Base-by-base conservation (phyloP, 2,329 filamentous ascomycete species). In the Ophiostoma fasciatum region DNA sequence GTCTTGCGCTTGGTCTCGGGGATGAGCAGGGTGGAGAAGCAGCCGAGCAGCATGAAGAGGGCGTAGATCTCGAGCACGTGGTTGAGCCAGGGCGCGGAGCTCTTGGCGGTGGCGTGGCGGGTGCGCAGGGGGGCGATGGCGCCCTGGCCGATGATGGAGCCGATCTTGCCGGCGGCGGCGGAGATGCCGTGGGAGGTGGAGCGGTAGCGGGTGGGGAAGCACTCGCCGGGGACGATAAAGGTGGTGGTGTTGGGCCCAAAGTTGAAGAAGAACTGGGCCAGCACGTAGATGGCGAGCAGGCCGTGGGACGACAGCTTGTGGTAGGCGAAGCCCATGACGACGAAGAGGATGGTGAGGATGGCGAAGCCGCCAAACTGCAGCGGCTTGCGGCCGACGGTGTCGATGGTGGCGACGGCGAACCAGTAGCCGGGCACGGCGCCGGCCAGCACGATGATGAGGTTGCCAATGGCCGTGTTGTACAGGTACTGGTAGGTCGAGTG, bases 401-500 rank as follows among this genome's bases (percentile, higher is more conserved):
- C 81, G 38, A 84, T 48, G 19, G 53, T 55, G 28, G 74, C 74
- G 6, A 85, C 80, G 0, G 79, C 82, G 13, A 83, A 69, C 81
- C 81, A 87, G n/a, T 87, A 87, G 12, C 82, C 82, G 0, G 82
- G 82, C 12, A 87, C 80, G 32, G 82, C 78, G 39, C 81, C 82
- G 4, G 82, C 81, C 40, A 80, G 73, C 46, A 85, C 75, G 34
- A 87, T 68, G 46, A 87, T 82, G 47, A 87, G 59, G 59, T 88
- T 85, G 9, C 82, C 82, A 15, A 83, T 68, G 33, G 81, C 78
- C 7, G 74, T 82, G 57, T 81, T 82, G 62, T 74, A 76, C 42
- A 84, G 66, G 51, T 64, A 66, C 45, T 82, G 55, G 59, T 85
- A 85, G 21, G 81, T 71, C 43, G 67, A 72, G 37, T 50, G 50